Conservation (phyloP, 202 grass and related monocot genomes). For the Elaeis oleifera region DNA sequence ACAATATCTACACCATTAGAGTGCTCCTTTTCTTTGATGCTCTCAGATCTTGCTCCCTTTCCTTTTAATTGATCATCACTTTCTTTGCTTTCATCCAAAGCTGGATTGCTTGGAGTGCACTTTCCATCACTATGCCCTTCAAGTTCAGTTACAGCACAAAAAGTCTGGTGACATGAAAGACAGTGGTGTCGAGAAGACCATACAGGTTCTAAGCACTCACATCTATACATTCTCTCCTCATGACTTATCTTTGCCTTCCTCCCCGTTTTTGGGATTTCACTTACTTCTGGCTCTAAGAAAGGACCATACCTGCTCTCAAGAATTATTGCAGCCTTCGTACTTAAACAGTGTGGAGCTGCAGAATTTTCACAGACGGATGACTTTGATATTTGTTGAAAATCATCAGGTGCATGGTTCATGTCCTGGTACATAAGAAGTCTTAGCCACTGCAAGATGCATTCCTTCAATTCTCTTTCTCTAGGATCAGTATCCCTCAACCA, state of each 20-base stretch:
- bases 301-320: constrained; percentile 72
- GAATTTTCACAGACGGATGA: constrained; percentile 26
- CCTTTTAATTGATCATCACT: constrained; percentile 42
- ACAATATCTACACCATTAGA: constrained; percentile 14
- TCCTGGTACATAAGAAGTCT: constrained; percentile 40
- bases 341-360: constrained; percentile 28
- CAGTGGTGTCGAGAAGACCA: constrained; percentile 83
- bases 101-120: constrained; percentile 34
- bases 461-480: constrained; percentile 83
- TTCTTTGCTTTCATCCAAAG: constrained; percentile 42
- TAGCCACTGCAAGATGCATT: constrained; percentile 80
- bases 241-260: constrained; percentile 50
- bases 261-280: constrained; percentile 47
- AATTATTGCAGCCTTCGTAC: constrained; percentile 50
- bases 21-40: constrained; percentile 33
- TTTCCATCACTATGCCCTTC: constrained; percentile 69
- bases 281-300: constrained; percentile 41
- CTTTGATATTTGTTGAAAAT: constrained; percentile 25
- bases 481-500: constrained; percentile 72
- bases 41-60: constrained; percentile 47
- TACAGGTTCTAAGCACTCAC: constrained; percentile 80
- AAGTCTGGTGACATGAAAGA: constrained; percentile 70
- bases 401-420: constrained; percentile 22
- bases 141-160: constrained; percentile 42
- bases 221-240: constrained; percentile 65